A percentile compares a stretch with the other conserved stretches of the same genome.
phyloP scores from a whole-genome alignment of 495 filamentous ascomycete genomes.

The Niebla homalea region DNA sequence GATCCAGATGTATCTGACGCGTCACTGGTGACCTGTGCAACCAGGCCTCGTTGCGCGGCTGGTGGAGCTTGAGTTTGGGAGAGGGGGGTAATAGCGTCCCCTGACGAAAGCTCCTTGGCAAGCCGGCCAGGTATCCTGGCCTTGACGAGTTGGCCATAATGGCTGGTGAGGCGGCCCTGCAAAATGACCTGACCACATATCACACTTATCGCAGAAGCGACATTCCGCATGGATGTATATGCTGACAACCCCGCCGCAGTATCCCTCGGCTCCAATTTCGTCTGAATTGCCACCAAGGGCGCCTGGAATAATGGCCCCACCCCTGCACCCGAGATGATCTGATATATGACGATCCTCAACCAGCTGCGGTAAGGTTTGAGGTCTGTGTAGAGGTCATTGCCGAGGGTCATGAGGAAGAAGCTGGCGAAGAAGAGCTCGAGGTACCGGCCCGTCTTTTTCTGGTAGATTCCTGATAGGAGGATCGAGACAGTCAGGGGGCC shows the following conservation, averaged over 20 bases:
- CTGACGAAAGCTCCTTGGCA: not conserved
- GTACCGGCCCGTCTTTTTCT: slow-evolving; percentile 48
- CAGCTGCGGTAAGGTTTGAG: slow-evolving; percentile 27
- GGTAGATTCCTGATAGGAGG: slow-evolving; percentile 30
- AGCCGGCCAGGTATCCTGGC: not conserved
- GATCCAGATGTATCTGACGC: not conserved
- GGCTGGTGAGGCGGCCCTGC: slow-evolving; percentile 16
- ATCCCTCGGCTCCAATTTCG: slow-evolving; percentile 49
- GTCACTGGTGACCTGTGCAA: not conserved
- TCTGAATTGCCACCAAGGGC: slow-evolving; percentile 67
- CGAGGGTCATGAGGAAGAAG: slow-evolving; percentile 30
- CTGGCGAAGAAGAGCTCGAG: slow-evolving; percentile 40
- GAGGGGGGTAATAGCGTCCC: not conserved
- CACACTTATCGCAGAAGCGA: slow-evolving; percentile 28
- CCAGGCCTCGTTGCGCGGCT: not conserved
- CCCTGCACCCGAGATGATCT: slow-evolving; percentile 49
- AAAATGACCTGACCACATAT: slow-evolving; percentile 57
- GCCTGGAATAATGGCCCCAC: slow-evolving; percentile 36
- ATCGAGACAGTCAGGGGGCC: slow-evolving; percentile 27
- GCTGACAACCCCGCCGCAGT: slow-evolving; percentile 65
- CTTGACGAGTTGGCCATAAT: not conserved
- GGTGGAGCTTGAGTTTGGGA: not conserved
- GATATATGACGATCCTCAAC: slow-evolving; percentile 36
- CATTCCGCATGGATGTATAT: slow-evolving; percentile 59
- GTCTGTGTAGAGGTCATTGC: slow-evolving; percentile 38